Percentiles rank a stretch among this genome's conserved stretches.
Evolutionary conservation across 2,329 filamentous ascomycete genomes (phyloP).

Genomic region (Dactylonectria estremocensis): DNA sequence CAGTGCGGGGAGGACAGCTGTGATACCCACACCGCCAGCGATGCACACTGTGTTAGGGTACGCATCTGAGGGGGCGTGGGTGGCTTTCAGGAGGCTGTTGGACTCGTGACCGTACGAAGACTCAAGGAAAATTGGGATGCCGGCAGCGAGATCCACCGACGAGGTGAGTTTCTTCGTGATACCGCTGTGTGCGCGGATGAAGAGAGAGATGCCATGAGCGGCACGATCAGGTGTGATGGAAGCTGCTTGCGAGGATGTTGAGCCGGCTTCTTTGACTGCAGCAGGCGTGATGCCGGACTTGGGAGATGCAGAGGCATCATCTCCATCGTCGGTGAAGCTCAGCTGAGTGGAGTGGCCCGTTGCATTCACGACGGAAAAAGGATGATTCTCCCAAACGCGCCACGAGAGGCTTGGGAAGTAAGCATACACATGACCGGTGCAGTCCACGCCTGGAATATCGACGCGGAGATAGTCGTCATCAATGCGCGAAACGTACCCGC

Average conservation of each 20-base stretch:
- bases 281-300: not conserved
- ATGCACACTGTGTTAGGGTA: slow-evolving; percentile 23
- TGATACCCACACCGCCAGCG: slow-evolving; percentile 24
- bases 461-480: slow-evolving; percentile 46
- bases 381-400: slow-evolving; percentile 52
- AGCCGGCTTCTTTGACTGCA: not conserved
- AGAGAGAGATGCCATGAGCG: slow-evolving; percentile 7
- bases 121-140: slow-evolving; percentile 20
- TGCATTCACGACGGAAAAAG: slow-evolving; percentile 44
- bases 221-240: not conserved
- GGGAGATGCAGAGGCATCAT: not conserved
- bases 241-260: not conserved
- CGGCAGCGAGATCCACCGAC: not conserved
- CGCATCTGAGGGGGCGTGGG: not conserved
- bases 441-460: slow-evolving; percentile 43
- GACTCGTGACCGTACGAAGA: slow-evolving; percentile 17
- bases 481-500: slow-evolving; percentile 5
- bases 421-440: slow-evolving; percentile 47
- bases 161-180: not conserved
- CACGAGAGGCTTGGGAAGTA: slow-evolving; percentile 48
- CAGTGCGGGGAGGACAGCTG: slow-evolving; percentile 8
- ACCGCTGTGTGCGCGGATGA: slow-evolving; percentile 1
- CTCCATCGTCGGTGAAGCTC: not conserved
- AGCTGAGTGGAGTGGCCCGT: not conserved
- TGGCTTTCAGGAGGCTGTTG: not conserved